Percentiles rank a stretch among this genome's conserved stretches.
Evolutionary conservation across 495 filamentous ascomycete species (phyloP).

Genomic region (Lophium mytilinum): DNA sequence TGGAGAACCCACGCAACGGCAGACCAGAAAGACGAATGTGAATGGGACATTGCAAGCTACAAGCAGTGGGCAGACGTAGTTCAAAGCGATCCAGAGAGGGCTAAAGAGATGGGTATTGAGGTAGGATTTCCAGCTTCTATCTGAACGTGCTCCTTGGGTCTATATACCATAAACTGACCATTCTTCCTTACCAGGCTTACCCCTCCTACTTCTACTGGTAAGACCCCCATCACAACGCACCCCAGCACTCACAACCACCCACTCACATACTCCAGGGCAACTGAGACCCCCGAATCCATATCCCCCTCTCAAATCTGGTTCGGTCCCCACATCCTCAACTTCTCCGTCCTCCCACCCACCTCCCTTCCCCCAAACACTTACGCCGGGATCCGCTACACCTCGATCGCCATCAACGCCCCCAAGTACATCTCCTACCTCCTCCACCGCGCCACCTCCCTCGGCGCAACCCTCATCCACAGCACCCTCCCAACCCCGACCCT

Average conservation of each 20-base stretch:
- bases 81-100: background rate
- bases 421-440: constrained; percentile 7
- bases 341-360: background rate
- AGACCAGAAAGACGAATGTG: constrained; percentile 21
- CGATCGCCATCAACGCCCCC: constrained; percentile 8
- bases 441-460: background rate
- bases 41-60: constrained; percentile 36
- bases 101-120: constrained; percentile 1
- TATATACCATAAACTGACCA: background rate
- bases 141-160: background rate
- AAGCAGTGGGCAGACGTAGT: constrained; percentile 23
- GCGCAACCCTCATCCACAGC: background rate
- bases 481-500: background rate
- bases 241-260: no score
- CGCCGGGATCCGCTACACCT: background rate
- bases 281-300: background rate
- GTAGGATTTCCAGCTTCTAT: background rate
- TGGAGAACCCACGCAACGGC: constrained; percentile 34
- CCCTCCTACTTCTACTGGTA: constrained; percentile 1
- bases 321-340: constrained; percentile 1
- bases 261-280: background rate
- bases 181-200: background rate
- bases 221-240: background rate
- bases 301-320: constrained; percentile 6
- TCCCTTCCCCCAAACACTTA: background rate